Evolutionary conservation across 2,329 filamentous ascomycete species (phyloP), one percentile per base, ranked within the genome.

Genomic region (Cladorrhinum sp.): DNA sequence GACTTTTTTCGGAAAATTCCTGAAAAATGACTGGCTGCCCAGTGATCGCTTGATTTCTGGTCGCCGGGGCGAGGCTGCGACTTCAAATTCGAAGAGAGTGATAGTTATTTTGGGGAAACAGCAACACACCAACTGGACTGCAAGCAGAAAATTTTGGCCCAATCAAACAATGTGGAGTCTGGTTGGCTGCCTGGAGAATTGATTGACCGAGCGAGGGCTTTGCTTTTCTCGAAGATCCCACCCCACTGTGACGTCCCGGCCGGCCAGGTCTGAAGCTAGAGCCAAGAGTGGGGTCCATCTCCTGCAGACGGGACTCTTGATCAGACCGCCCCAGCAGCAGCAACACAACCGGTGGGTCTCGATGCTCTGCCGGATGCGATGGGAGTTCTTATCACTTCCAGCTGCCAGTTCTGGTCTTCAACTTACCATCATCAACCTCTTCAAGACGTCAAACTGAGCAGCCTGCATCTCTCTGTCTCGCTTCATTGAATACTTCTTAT

Each of bases 21-120:
- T 55, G 13, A 8, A 55, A 45, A 45, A 36, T 36, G n/a, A 29
- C 53, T 51, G 52, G 55, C 58, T 52, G 41, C 45, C 53, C 53
- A 60, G 53, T 50, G 49, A 64, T 64, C 60, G 61, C 63, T 59
- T 63, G 60, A 64, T 64, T 55, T 59, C 60, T 59, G 61, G 61
- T 61, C 52, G 52, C 57, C 55, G 58, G 38, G 18, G 41, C 41
- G 7, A 12, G 27, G 27, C 12, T 32, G 27, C 27, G 12, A 16
- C 32, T 36, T 36, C 32, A 36, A 45, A 41, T 56, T 23, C 10
- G 23, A 23, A 24, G 6, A 55, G 38, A 36, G n/a, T 56, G 32
- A 45, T 56, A 7, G 25, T 16, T 41, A n/a, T 29, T 27, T 56
- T 56, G 16, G 25, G 12, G 45, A 20, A 45, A 16, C 16, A 61